Conservation (phyloP, 257 asterid species). For the Ilex asprella region DNA sequence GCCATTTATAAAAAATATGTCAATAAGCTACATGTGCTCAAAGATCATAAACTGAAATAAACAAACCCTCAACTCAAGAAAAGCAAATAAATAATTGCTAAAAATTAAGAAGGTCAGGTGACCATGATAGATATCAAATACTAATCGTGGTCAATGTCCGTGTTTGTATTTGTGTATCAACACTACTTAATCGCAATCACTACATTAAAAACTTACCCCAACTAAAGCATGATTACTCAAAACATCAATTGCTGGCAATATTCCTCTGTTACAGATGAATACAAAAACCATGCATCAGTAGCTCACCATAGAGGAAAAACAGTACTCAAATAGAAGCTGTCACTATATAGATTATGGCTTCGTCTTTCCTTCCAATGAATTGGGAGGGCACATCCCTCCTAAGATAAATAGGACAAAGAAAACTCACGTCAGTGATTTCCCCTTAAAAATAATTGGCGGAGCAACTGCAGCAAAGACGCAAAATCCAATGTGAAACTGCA, state of each 20-base stretch:
- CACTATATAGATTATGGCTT: neutral
- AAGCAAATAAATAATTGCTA: neutral
- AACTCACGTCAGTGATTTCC: constrained; percentile 83
- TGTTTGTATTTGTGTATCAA: neutral
- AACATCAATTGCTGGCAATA: constrained; percentile 91
- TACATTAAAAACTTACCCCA: constrained; percentile 57
- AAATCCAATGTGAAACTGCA: constrained; percentile 70
- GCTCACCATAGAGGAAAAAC: neutral
- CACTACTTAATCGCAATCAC: neutral
- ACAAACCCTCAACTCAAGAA: neutral
- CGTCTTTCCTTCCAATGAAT: neutral
- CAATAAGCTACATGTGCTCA: no score
- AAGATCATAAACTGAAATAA: neutral
- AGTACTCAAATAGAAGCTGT: neutral
- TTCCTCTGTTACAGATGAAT: constrained; percentile 53
- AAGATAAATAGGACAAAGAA: neutral
- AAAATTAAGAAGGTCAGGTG: neutral
- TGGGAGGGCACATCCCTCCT: neutral
- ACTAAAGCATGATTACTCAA: constrained; percentile 62
- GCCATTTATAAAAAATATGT: no score
- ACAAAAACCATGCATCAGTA: constrained; percentile 3
- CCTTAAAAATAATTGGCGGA: constrained; percentile 77
- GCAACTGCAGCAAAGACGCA: constrained; percentile 76
- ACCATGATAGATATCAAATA: neutral
- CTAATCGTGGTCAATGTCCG: neutral